Evolutionary conservation across 768 basidiomycete species (phyloP).

Genomic region (Boletus tomentosulus): DNA sequence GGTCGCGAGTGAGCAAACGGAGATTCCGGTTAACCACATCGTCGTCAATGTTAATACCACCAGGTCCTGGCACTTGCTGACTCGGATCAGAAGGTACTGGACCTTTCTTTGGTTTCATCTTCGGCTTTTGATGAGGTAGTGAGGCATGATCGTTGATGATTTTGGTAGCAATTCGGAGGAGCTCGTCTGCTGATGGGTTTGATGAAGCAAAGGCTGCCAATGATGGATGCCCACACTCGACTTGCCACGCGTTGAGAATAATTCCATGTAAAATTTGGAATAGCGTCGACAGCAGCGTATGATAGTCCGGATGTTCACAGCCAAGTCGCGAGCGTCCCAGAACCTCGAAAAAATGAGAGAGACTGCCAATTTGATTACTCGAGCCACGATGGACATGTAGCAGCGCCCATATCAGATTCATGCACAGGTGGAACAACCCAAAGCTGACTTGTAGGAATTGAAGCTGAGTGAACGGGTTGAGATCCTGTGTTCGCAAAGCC

Average conservation of each 20-base stretch:
- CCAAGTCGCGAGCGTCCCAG: conserved; percentile 25
- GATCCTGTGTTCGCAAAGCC: neutral
- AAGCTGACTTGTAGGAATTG: conserved; percentile 1
- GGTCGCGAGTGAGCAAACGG: neutral
- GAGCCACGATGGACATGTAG: conserved; percentile 29
- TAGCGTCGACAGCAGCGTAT: neutral
- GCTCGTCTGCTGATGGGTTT: neutral
- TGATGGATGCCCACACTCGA: neutral
- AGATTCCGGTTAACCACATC: neutral
- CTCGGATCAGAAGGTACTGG: too few relatives aligned
- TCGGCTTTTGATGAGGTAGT: too few relatives aligned
- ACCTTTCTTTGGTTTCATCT: too few relatives aligned
- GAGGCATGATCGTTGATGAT: neutral
- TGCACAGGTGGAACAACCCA: conserved; percentile 10
- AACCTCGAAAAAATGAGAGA: conserved; percentile 29
- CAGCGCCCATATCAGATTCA: conserved; percentile 34
- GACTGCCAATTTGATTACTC: conserved; percentile 18
- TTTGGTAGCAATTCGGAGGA: neutral
- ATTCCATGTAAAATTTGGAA: neutral
- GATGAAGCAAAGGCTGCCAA: neutral
- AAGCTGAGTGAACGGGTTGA: neutral
- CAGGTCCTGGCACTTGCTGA: too few relatives aligned
- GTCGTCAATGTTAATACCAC: too few relatives aligned
- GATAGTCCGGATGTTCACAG: conserved; percentile 19
- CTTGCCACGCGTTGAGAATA: neutral